phyloP scores from a whole-genome alignment of 768 basidiomycete species.

The Tricholoma terreum region DNA sequence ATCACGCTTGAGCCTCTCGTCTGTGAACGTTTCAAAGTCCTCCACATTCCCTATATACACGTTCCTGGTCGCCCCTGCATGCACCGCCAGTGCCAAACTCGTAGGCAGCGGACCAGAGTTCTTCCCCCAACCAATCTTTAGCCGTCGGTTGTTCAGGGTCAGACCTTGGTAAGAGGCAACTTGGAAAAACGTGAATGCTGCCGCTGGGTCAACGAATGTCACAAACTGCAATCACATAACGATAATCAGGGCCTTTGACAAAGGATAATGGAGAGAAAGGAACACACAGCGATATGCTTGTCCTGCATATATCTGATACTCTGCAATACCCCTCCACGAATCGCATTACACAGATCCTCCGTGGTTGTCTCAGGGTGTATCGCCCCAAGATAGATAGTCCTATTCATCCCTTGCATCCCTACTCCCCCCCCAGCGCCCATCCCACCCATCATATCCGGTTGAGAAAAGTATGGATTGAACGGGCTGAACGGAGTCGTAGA shows the following conservation, averaged over 20 bases:
- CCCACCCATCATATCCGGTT: constrained; percentile 42
- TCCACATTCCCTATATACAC: constrained; percentile 96
- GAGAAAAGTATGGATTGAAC: constrained; percentile 54
- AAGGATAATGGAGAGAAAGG: background rate
- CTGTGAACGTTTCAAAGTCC: constrained; percentile 89
- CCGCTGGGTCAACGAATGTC: constrained; percentile 91
- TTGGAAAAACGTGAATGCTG: constrained; percentile 93
- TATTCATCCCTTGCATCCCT: constrained; percentile 61
- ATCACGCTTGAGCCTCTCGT: constrained; percentile 87
- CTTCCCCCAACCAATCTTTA: constrained; percentile 99
- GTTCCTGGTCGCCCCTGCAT: constrained; percentile 91
- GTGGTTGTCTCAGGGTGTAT: constrained; percentile 94
- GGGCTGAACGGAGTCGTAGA: constrained; percentile 33
- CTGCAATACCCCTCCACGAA: constrained; percentile 95
- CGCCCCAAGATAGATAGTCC: constrained; percentile 94
- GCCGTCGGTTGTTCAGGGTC: constrained; percentile 86
- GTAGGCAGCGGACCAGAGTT: constrained; percentile 86
- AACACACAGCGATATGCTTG: constrained; percentile 90
- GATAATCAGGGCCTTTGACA: background rate
- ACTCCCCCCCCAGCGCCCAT: constrained; percentile 21
- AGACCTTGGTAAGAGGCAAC: constrained; percentile 88
- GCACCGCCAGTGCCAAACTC: constrained; percentile 82
- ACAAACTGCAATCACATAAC: constrained; percentile 62
- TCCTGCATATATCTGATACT: constrained; percentile 95
- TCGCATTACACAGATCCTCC: constrained; percentile 94